Evolutionary conservation across 345 rosid genomes (phyloP), one percentile per base, ranked within the genome.

Genomic region (Microthlaspi erraticum): DNA sequence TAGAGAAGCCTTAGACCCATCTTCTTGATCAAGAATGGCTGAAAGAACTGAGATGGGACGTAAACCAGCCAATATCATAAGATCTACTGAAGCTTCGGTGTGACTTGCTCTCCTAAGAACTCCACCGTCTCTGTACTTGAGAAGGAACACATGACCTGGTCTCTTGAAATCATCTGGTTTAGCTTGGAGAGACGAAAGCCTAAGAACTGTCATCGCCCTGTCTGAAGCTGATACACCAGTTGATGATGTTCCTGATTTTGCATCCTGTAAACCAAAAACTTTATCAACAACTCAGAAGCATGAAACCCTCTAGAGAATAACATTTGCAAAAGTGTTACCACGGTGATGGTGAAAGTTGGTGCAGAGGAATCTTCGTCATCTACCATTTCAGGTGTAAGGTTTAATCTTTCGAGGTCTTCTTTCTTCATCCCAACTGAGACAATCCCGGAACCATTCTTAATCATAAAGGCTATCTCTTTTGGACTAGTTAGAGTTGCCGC

Each of bases 121-220:
- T 41, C 98, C 98, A n/a, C 96, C 98, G 1, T 85, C 83, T 52
- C 93, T 70, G 77, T 90, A 90, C 84, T 87, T 88, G 6, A 92
- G 88, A 13, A 96, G 96, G 67, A 92, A 92, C n/a, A 90, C 94
- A 70, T 90, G 96, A 9, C 95, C 98, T 13, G 96, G 93, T 70
- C 81, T 85, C 81, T 93, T 86, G 68, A 92, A 88, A 61, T 92
- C 88, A 36, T 78, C 87, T 17, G 93, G 82, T 53, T 77, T 85
- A 23, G 90, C 82, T 41, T 80, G 77, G 0, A 81, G 75, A 41
- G 93, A 82, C 7, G 98, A 77, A 50, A 92, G 91, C 17, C 86
- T 81, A 49, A 88, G 82, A 50, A 89, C 90, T 13, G 96, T 92
- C 77, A 74, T 79, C 7, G 91, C 88, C 61, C 92, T 83, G 69